A percentile compares a stretch with the other conserved stretches of the same genome.
Conservation (phyloP, 2,329 filamentous ascomycete genomes). For the Pestalotiopsis fici region DNA sequence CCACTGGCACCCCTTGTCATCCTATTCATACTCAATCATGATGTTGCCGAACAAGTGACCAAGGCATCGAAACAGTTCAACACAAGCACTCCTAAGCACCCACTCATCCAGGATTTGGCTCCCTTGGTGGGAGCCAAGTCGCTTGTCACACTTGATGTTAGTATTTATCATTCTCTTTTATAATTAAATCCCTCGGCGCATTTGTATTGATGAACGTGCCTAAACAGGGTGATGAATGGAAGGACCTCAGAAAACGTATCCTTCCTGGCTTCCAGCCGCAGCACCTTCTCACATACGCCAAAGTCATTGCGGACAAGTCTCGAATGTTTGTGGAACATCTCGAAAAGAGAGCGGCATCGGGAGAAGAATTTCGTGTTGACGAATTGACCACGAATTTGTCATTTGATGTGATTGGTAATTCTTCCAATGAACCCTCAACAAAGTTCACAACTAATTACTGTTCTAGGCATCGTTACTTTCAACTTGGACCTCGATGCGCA, state of each 20-base stretch:
- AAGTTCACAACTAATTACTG: not conserved
- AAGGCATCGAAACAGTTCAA: not conserved
- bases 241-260: conserved; percentile 6
- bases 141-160: conserved; percentile 7
- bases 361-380: conserved; percentile 12
- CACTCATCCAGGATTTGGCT: conserved; percentile 4
- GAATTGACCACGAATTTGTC: conserved; percentile 13
- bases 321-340: conserved; percentile 14
- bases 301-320: conserved; percentile 15
- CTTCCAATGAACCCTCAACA: not conserved
- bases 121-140: conserved; percentile 3
- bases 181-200: no score
- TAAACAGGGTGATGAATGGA: conserved; percentile 8
- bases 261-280: conserved; percentile 13
- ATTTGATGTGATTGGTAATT: conserved; percentile 16
- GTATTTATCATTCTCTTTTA: not conserved
- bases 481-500: conserved; percentile 9
- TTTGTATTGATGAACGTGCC: not conserved
- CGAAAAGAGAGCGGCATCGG: conserved; percentile 5
- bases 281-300: conserved; percentile 13
- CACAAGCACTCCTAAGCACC: conserved; percentile 6
- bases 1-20: not conserved
- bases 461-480: conserved; percentile 4
- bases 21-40: conserved; percentile 5
- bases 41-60: conserved; percentile 8